Evolutionary conservation across 208 protist genomes (phyloP).

Genomic region (Tetramitus jugosus): DNA sequence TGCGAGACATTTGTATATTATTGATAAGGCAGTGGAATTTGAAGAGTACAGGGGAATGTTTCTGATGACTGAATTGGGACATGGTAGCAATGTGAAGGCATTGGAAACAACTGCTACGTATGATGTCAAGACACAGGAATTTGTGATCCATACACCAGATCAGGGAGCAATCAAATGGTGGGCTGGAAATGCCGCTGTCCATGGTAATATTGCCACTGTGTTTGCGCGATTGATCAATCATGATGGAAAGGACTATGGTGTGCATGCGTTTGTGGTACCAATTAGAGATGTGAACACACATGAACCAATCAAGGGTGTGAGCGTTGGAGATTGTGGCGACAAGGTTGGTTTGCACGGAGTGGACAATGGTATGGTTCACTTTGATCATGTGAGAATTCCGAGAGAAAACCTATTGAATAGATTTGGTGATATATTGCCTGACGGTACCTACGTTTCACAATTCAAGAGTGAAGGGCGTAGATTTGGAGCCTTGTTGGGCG

Average conservation of each 20-base stretch:
- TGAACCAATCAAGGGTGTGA: neutral
- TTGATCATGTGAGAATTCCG: slow-evolving; percentile 29
- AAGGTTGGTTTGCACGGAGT: slow-evolving; percentile 14
- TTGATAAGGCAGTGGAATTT: slow-evolving; percentile 40
- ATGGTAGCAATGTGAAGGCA: slow-evolving; percentile 41
- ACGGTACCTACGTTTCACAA: slow-evolving; percentile 22
- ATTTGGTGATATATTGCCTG: slow-evolving; percentile 19
- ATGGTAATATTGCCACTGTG: neutral
- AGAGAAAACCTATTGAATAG: slow-evolving; percentile 26
- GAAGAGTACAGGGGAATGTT: slow-evolving; percentile 33
- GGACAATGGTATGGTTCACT: slow-evolving; percentile 28
- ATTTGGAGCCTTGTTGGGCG: neutral
- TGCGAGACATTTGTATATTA: slow-evolving; percentile 46
- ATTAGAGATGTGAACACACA: slow-evolving; percentile 20
- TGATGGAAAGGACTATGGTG: slow-evolving; percentile 3
- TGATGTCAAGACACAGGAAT: slow-evolving; percentile 28
- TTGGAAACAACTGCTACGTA: slow-evolving; percentile 38
- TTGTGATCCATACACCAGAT: slow-evolving; percentile 30
- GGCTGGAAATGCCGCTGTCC: slow-evolving; percentile 8
- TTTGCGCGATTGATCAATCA: slow-evolving; percentile 18
- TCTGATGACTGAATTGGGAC: slow-evolving; percentile 38
- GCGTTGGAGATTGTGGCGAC: slow-evolving; percentile 2
- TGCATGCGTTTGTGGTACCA: slow-evolving; percentile 7
- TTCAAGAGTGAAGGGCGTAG: neutral
- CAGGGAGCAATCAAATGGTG: slow-evolving; percentile 30